phyloP scores from a whole-genome alignment of 441 rosid genomes.

The Jatropha multifida region DNA sequence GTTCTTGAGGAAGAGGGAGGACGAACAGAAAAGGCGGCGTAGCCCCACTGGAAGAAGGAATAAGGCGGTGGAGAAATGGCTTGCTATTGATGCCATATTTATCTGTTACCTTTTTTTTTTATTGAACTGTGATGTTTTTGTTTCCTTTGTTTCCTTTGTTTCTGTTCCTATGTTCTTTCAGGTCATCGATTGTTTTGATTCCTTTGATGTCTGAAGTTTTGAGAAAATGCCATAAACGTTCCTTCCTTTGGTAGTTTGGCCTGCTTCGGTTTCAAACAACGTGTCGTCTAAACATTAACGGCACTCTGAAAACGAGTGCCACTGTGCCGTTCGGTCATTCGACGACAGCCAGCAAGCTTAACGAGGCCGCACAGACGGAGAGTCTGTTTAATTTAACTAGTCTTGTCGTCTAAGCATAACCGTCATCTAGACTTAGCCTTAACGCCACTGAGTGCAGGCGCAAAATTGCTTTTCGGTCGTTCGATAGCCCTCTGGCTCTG shows the following conservation, averaged over 20 bases:
- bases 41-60: slow-evolving; percentile 52
- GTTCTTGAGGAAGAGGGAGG: slow-evolving; percentile 46
- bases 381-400: no score
- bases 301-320: not conserved
- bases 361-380: no score
- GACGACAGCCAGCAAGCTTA: not conserved
- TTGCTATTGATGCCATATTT: slow-evolving; percentile 46
- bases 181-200: not conserved
- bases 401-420: no score
- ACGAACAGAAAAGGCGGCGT: slow-evolving; percentile 49
- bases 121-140: not conserved
- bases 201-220: not conserved
- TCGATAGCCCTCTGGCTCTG: no score
- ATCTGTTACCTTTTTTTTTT: not conserved
- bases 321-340: not conserved
- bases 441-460: no score
- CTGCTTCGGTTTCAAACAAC: not conserved
- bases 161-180: not conserved
- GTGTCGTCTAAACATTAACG: not conserved
- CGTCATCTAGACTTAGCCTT: no score
- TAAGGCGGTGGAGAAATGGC: slow-evolving; percentile 44
- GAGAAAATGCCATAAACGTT: not conserved
- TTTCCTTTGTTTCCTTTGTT: not conserved
- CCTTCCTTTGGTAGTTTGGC: not conserved
- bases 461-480: no score